A percentile compares a stretch with the other conserved stretches of the same genome.
phyloP scores from a whole-genome alignment of 768 basidiomycete genomes.

The Zangia roseola region DNA sequence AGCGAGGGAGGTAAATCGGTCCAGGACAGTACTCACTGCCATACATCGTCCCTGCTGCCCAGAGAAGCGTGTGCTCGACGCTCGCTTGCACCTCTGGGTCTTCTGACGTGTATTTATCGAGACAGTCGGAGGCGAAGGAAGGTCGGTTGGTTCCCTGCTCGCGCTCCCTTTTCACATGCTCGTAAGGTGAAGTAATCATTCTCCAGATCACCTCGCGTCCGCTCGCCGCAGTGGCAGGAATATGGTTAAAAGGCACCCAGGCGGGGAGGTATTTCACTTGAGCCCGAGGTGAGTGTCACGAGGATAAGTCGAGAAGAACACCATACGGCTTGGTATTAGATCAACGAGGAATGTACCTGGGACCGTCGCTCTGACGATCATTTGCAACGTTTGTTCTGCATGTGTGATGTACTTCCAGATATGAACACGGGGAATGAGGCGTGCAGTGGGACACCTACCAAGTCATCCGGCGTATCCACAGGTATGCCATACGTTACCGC shows the following conservation, averaged over 20 bases:
- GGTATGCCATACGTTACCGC: slow-evolving; percentile 27
- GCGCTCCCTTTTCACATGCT: slow-evolving; percentile 11
- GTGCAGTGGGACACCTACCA: slow-evolving; percentile 4
- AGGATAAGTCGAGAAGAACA: background rate
- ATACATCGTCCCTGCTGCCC: slow-evolving; percentile 19
- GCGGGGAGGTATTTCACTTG: slow-evolving; percentile 25
- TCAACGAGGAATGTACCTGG: slow-evolving; percentile 34
- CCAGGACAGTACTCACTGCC: slow-evolving; percentile 10
- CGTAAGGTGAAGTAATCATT: background rate
- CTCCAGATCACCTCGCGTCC: background rate
- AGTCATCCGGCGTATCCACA: slow-evolving; percentile 17
- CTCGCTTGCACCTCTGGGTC: slow-evolving; percentile 1
- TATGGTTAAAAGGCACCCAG: background rate
- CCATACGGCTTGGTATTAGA: slow-evolving; percentile 26
- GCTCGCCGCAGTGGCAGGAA: background rate
- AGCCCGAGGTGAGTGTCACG: background rate
- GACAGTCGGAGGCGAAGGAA: slow-evolving; percentile 18
- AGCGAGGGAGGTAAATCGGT: background rate
- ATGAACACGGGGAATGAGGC: background rate
- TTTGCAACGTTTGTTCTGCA: slow-evolving; percentile 26
- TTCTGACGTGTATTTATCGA: slow-evolving; percentile 5
- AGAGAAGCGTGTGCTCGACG: slow-evolving; percentile 10
- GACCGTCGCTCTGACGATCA: slow-evolving; percentile 20
- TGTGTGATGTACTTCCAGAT: slow-evolving; percentile 31
- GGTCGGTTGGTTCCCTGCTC: slow-evolving; percentile 12